A percentile compares a stretch with the other conserved stretches of the same genome.
Evolutionary conservation across 2,329 filamentous ascomycete species (phyloP).

Genomic region (Thermoascus crustaceus): DNA sequence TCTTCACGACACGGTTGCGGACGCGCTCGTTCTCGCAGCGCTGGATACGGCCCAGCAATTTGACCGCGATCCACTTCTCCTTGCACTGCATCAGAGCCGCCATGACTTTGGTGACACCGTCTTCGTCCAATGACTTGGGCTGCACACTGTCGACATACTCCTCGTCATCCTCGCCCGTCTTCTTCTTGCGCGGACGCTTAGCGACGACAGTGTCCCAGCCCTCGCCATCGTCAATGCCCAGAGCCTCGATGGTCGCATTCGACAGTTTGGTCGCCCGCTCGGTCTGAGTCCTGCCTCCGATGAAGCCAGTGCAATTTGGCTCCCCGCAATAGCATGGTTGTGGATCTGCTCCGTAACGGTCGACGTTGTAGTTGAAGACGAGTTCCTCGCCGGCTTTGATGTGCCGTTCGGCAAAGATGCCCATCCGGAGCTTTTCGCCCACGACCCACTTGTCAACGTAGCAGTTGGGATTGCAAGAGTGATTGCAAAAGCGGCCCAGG

Average conservation of each 20-base stretch:
- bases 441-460: constrained; percentile 99
- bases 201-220: constrained; percentile 85
- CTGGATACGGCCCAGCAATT: constrained; percentile 82
- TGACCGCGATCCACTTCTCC: constrained; percentile 98
- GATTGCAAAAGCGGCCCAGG: constrained; percentile 93
- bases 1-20: constrained; percentile 78
- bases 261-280: constrained; percentile 89
- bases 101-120: constrained; percentile 89
- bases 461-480: constrained; percentile 97
- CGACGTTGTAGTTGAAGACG: constrained; percentile 99
- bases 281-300: constrained; percentile 95
- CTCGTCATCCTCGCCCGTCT: constrained; percentile 81
- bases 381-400: constrained; percentile 87
- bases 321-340: constrained; percentile 97
- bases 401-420: constrained; percentile 83
- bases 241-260: constrained; percentile 80
- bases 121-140: constrained; percentile 68
- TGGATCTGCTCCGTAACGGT: constrained; percentile 92
- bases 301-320: constrained; percentile 88
- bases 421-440: constrained; percentile 94
- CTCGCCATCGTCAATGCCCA: constrained; percentile 88
- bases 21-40: constrained; percentile 78
- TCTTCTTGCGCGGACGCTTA: constrained; percentile 89
- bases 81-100: constrained; percentile 94
- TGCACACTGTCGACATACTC: constrained; percentile 90